Percentiles rank a stretch among this genome's conserved stretches.
phyloP scores from a whole-genome alignment of 2,329 filamentous ascomycete genomes.

The Botrytis galanthina region DNA sequence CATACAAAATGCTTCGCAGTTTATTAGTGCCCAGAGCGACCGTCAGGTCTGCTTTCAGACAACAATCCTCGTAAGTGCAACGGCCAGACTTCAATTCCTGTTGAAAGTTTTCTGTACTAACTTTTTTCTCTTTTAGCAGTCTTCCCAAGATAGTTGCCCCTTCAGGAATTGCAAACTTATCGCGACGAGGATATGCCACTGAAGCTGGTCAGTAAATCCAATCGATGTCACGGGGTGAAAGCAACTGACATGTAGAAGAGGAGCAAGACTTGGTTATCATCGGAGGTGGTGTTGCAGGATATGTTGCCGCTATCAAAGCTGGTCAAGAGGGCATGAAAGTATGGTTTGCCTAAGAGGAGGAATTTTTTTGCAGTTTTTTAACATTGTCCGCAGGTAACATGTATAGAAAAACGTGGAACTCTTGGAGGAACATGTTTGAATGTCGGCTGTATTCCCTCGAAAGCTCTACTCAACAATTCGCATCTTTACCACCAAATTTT shows the following conservation, averaged over 20 bases:
- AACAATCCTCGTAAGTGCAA: constrained; percentile 49
- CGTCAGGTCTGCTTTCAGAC: constrained; percentile 55
- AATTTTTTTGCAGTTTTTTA: constrained; percentile 21
- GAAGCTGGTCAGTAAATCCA: constrained; percentile 38
- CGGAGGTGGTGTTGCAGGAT: constrained; percentile 95
- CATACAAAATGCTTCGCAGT: constrained; percentile 56
- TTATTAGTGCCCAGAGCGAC: constrained; percentile 59
- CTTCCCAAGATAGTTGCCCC: constrained; percentile 50
- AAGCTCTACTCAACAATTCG: constrained; percentile 99
- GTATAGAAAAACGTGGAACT: constrained; percentile 95
- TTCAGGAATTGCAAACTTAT: constrained; percentile 51
- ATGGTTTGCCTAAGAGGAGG: constrained; percentile 33
- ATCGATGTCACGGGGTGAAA: constrained; percentile 46
- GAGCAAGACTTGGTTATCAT: constrained; percentile 98
- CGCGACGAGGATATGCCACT: constrained; percentile 59
- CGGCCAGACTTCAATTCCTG: constrained; percentile 21
- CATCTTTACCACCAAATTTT: constrained; percentile 96
- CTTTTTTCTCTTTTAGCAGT: constrained; percentile 40
- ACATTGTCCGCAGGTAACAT: constrained; percentile 66
- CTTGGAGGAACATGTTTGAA: constrained; percentile 98
- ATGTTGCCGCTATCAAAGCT: constrained; percentile 98
- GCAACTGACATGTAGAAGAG: constrained; percentile 63
- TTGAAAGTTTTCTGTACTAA: constrained; percentile 16
- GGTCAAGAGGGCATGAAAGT: constrained; percentile 97
- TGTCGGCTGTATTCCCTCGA: constrained; percentile 98